These are phyloP conservation scores for Backusella westeae DNA, from an alignment of 192 early-diverging fungal genomes.

Conservation along the genomic window DNA sequence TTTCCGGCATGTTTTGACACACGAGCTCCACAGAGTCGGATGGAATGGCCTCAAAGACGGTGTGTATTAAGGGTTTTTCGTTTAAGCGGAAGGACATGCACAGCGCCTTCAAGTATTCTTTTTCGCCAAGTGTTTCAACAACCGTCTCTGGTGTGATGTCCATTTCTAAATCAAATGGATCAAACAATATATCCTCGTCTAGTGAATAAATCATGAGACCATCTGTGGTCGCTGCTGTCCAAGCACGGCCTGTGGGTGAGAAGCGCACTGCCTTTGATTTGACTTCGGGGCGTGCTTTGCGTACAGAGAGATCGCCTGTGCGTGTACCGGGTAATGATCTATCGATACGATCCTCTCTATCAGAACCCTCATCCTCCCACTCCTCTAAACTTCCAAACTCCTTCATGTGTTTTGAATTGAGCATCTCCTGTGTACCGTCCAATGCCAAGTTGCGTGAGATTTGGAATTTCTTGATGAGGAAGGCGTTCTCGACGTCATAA, in stretches of 20 bases:
- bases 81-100: slow-evolving; percentile 95
- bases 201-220: slow-evolving; percentile 94
- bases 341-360: slow-evolving; percentile 82
- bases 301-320: slow-evolving; percentile 78
- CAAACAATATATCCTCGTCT: slow-evolving; percentile 90
- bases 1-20: slow-evolving; percentile 77
- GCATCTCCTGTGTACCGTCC: slow-evolving; percentile 88
- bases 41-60: slow-evolving; percentile 81
- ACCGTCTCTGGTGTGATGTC: slow-evolving; percentile 93
- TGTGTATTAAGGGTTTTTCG: slow-evolving; percentile 71
- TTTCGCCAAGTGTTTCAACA: slow-evolving; percentile 64
- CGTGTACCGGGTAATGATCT: slow-evolving; percentile 85
- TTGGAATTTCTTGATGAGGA: slow-evolving; percentile 87
- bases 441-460: slow-evolving; percentile 91
- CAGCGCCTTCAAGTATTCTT: slow-evolving; percentile 85
- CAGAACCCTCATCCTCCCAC: slow-evolving; percentile 83
- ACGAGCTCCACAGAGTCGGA: slow-evolving; percentile 72
- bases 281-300: slow-evolving; percentile 75
- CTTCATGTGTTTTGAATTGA: slow-evolving; percentile 92
- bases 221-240: slow-evolving; percentile 95
- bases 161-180: slow-evolving; percentile 97
- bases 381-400: slow-evolving; percentile 87
- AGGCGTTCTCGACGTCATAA: slow-evolving; percentile 75
- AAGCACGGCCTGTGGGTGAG: slow-evolving; percentile 91
- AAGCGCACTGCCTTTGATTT: slow-evolving; percentile 87